A percentile compares a stretch with the other conserved stretches of the same genome.
Evolutionary conservation across 2,329 filamentous ascomycete species (phyloP).

Genomic region (Ceratocystis lukuohia): DNA sequence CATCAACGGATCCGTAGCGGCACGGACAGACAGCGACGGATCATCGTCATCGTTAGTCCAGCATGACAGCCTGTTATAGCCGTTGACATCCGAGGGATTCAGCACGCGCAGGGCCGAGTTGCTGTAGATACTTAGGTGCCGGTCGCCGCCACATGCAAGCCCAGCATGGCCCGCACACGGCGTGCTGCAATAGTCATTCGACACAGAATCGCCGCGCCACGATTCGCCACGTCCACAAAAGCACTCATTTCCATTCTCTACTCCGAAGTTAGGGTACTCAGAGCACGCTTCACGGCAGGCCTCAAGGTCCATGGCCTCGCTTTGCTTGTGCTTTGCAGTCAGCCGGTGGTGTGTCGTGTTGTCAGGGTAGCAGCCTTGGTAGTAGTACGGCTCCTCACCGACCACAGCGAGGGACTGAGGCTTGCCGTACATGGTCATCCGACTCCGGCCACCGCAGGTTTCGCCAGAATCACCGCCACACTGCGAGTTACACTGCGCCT

Average conservation of each 20-base stretch:
- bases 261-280: constrained; percentile 13
- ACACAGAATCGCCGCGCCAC: constrained; percentile 10
- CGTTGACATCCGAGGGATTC: constrained; percentile 8
- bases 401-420: not conserved
- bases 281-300: constrained; percentile 6
- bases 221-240: constrained; percentile 5
- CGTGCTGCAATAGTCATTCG: constrained; percentile 11
- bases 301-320: constrained; percentile 9
- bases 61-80: constrained; percentile 16
- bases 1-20: not conserved
- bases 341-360: not conserved
- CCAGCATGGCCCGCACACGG: constrained; percentile 11
- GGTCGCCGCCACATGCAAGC: constrained; percentile 9
- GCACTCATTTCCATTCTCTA: constrained; percentile 8
- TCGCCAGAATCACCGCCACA: constrained; percentile 10
- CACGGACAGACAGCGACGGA: not conserved
- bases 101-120: not conserved
- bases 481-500: not conserved
- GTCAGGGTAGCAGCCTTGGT: constrained; percentile 13
- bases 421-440: constrained; percentile 12
- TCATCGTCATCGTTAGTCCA: constrained; percentile 8
- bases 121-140: constrained; percentile 13
- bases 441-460: constrained; percentile 2
- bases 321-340: not conserved
- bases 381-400: constrained; percentile 9